A percentile compares a stretch with the other conserved stretches of the same genome.
Evolutionary conservation across 148 eudicot genomes (phyloP).

Genomic region (Amaranthus hypochondriacus): DNA sequence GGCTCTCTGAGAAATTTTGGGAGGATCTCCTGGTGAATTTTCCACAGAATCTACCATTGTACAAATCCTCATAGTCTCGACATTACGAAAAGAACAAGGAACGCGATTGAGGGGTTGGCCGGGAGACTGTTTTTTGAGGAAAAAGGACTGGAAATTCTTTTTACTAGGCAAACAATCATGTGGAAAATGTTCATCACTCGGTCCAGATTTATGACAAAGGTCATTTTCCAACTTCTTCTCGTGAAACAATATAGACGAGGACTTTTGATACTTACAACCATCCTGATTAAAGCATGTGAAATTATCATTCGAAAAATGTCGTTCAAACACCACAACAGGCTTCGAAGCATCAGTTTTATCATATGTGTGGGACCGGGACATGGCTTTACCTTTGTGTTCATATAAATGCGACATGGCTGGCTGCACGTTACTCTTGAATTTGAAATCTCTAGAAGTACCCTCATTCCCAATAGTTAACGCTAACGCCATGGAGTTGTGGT

Average conservation of each 20-base stretch:
- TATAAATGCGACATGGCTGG: slow-evolving; percentile 17
- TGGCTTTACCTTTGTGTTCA: slow-evolving; percentile 20
- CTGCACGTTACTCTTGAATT: slow-evolving; percentile 18
- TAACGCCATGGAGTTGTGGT: slow-evolving; percentile 18
- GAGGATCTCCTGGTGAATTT: slow-evolving; percentile 37
- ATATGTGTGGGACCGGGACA: slow-evolving; percentile 10
- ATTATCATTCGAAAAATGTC: slow-evolving; percentile 33
- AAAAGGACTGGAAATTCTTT: slow-evolving; percentile 23
- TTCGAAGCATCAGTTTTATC: slow-evolving; percentile 22
- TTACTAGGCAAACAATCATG: slow-evolving; percentile 21
- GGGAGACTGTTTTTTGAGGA: slow-evolving; percentile 28
- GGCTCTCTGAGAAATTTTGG: slow-evolving; percentile 50
- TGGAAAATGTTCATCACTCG: slow-evolving; percentile 21
- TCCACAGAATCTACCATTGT: slow-evolving; percentile 36
- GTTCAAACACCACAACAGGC: slow-evolving; percentile 28
- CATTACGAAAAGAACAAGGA: slow-evolving; percentile 30
- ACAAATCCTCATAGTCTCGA: slow-evolving; percentile 45
- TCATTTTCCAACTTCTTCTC: slow-evolving; percentile 29
- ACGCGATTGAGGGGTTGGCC: slow-evolving; percentile 21
- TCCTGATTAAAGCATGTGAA: slow-evolving; percentile 31
- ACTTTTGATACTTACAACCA: slow-evolving; percentile 20
- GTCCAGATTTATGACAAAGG: slow-evolving; percentile 23
- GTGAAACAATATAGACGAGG: slow-evolving; percentile 34
- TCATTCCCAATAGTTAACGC: slow-evolving; percentile 22
- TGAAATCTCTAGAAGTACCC: slow-evolving; percentile 22